Evolutionary conservation across 148 eudicot species (phyloP).

Genomic region (Cornus florida): DNA sequence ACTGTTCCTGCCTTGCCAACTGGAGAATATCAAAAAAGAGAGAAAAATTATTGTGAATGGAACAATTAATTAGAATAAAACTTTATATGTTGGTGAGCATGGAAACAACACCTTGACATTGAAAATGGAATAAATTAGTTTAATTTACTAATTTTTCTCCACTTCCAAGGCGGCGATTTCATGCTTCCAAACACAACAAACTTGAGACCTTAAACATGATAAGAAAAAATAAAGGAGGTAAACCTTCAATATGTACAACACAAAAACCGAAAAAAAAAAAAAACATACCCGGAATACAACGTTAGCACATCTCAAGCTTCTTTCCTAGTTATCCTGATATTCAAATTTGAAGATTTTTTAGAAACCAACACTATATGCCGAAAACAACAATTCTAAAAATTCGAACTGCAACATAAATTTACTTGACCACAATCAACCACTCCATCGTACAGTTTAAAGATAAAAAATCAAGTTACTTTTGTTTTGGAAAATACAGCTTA

Average conservation of each 20-base stretch:
- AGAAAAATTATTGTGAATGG: not conserved
- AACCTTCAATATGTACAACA: not conserved
- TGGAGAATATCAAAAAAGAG: not conserved
- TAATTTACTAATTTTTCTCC: not conserved
- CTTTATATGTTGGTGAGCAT: too few relatives aligned
- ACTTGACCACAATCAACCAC: not conserved
- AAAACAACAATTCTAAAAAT: not conserved
- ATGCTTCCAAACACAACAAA: not conserved
- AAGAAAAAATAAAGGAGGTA: not conserved
- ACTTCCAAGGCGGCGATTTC: not conserved
- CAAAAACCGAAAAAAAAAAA: not conserved
- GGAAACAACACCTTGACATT: too few relatives aligned
- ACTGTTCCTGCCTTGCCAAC: not conserved
- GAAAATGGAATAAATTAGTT: not conserved
- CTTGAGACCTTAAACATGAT: not conserved
- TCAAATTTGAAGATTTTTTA: not conserved
- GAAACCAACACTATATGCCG: not conserved
- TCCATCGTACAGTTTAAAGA: not conserved
- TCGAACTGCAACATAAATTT: not conserved
- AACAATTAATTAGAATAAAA: not conserved
- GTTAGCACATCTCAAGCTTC: slow-evolving; percentile 52
- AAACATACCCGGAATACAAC: slow-evolving; percentile 5
- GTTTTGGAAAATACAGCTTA: not conserved
- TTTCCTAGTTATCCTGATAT: slow-evolving; percentile 70
- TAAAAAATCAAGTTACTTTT: not conserved